These are phyloP conservation scores for Cercophora samala DNA, from an alignment of 495 filamentous ascomycete genomes.

Conservation along the genomic window DNA sequence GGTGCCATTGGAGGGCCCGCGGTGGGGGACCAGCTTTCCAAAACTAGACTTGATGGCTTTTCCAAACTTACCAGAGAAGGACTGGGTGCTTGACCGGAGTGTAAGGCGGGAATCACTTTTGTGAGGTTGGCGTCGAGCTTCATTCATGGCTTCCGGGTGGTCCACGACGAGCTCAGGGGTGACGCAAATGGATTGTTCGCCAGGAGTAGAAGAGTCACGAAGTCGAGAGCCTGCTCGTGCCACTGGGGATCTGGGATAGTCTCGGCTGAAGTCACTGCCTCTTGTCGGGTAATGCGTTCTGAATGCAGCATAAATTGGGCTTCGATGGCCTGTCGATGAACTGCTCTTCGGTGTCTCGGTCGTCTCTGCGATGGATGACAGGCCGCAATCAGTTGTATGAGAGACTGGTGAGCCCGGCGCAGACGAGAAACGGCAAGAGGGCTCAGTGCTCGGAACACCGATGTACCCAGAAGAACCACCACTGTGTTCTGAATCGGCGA, in stretches of 20 bases:
- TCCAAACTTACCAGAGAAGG: conserved; percentile 32
- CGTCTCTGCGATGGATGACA: conserved; percentile 8
- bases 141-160: background rate
- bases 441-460: background rate
- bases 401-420: conserved; percentile 6
- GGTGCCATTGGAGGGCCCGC: conserved; percentile 15
- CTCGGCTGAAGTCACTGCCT: background rate
- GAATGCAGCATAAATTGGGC: background rate
- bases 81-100: conserved; percentile 7
- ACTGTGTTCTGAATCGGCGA: background rate
- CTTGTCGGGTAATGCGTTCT: background rate
- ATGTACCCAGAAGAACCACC: conserved; percentile 8
- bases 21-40: conserved; percentile 30
- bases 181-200: background rate
- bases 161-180: background rate
- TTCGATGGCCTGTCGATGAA: no score
- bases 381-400: conserved; percentile 1
- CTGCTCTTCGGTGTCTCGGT: conserved; percentile 1
- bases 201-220: background rate
- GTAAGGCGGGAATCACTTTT: background rate
- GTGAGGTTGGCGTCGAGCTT: background rate
- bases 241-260: background rate
- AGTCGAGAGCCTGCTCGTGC: background rate
- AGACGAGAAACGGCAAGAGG: background rate
- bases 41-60: conserved; percentile 35